These are phyloP conservation scores for Abrus precatorius DNA, from an alignment of 306 rosid genomes.

Conservation along the genomic window DNA sequence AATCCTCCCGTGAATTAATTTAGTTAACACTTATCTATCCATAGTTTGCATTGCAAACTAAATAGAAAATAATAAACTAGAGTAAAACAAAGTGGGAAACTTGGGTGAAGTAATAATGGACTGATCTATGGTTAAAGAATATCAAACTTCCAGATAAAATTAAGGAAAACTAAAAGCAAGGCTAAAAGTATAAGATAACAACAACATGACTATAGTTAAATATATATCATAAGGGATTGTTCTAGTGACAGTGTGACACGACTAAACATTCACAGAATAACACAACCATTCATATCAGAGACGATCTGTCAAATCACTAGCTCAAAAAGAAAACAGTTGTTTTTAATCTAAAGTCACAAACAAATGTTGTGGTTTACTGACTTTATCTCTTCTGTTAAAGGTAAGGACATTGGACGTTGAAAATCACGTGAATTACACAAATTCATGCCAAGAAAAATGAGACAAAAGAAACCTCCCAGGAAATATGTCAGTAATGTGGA, in stretches of 20 bases:
- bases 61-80: background rate
- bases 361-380: background rate
- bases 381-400: background rate
- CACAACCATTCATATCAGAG: conserved; percentile 5
- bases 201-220: conserved; percentile 13
- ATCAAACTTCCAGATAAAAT: conserved; percentile 12
- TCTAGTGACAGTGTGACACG: background rate
- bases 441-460: conserved; percentile 1
- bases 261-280: conserved; percentile 7
- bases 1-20: background rate
- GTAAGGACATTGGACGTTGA: background rate
- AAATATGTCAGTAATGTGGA: conserved; percentile 2
- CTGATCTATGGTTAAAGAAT: conserved; percentile 5
- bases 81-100: background rate
- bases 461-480: background rate
- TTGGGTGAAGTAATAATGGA: background rate
- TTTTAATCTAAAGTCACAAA: conserved; percentile 34
- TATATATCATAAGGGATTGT: conserved; percentile 13
- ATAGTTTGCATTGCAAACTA: conserved; percentile 37
- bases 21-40: background rate
- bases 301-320: conserved; percentile 14
- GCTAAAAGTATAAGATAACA: background rate
- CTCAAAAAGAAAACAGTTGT: conserved; percentile 30
- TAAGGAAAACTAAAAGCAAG: conserved; percentile 21
- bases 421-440: conserved; percentile 14